Percentiles rank a stretch among this genome's conserved stretches.
phyloP scores from a whole-genome alignment of 305 asterid species.

The Nicotiana rustica region DNA sequence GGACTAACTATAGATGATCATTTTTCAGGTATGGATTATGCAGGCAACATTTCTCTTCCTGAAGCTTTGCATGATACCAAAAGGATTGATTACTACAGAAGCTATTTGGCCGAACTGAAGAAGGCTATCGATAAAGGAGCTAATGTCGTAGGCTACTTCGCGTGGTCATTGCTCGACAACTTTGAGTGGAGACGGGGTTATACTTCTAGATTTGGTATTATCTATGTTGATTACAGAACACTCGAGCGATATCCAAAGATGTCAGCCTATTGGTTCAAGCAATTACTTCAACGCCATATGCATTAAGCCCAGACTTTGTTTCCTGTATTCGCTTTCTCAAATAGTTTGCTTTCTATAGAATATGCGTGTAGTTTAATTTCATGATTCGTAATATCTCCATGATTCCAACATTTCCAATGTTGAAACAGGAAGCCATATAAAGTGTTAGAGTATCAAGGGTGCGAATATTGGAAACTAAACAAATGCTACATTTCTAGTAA shows the following conservation, averaged over 20 bases:
- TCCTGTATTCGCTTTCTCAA: too few relatives aligned
- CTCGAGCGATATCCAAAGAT: conserved; percentile 73
- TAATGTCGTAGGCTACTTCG: conserved; percentile 66
- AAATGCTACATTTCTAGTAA: too few relatives aligned
- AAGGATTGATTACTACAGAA: conserved; percentile 66
- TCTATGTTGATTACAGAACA: conserved; percentile 71
- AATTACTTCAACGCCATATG: too few relatives aligned
- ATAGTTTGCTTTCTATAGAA: too few relatives aligned
- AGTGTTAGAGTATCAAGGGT: too few relatives aligned
- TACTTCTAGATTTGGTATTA: conserved; percentile 72
- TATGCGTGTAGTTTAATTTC: too few relatives aligned
- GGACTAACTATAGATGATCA: background rate
- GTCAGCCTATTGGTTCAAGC: conserved; percentile 75
- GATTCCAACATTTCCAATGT: too few relatives aligned
- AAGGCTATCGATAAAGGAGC: conserved; percentile 67
- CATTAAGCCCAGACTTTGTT: too few relatives aligned
- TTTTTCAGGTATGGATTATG: conserved; percentile 72
- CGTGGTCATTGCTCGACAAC: conserved; percentile 78
- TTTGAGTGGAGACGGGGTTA: conserved; percentile 76
- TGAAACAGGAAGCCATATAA: too few relatives aligned
- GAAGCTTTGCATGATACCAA: conserved; percentile 54
- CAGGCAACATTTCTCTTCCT: conserved; percentile 64
- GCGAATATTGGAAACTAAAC: too few relatives aligned
- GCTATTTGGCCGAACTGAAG: conserved; percentile 57
- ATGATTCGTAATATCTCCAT: too few relatives aligned